Conservation (phyloP, 2,329 filamentous ascomycete species). For the Cordyceps militaris region DNA sequence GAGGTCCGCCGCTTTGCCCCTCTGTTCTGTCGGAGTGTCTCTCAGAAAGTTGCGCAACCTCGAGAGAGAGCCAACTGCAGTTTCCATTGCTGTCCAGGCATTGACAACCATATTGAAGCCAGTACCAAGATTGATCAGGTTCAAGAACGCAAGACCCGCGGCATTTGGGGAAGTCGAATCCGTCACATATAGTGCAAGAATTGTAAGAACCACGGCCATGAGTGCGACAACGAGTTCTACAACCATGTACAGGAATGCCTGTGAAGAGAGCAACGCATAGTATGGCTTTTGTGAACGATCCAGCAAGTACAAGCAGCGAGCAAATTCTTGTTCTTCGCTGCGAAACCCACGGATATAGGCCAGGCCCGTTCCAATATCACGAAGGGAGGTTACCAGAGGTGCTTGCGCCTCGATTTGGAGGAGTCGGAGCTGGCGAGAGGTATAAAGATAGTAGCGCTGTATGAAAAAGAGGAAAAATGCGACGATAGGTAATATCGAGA, state of each 20-base stretch:
- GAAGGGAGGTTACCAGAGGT: neutral
- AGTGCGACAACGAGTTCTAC: neutral
- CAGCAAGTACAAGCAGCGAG: neutral
- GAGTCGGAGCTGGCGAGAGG: constrained; percentile 1
- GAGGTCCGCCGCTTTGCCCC: neutral
- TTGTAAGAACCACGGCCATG: neutral
- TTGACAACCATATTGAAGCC: neutral
- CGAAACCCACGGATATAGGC: constrained; percentile 1
- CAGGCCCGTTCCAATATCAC: neutral
- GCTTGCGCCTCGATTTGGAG: neutral
- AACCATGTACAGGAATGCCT: neutral
- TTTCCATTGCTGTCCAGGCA: neutral
- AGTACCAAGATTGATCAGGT: neutral
- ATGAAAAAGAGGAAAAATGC: neutral
- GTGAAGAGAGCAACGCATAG: neutral
- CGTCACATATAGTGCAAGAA: neutral
- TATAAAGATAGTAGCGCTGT: neutral
- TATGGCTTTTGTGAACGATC: constrained; percentile 6
- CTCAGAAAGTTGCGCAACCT: neutral
- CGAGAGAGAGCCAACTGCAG: neutral
- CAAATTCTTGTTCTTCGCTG: neutral
- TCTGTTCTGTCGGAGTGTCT: neutral
- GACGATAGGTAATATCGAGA: neutral
- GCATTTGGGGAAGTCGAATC: neutral
- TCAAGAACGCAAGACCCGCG: neutral